Conservation (phyloP, 2,329 filamentous ascomycete genomes). For the Diaporthe nobilis region DNA sequence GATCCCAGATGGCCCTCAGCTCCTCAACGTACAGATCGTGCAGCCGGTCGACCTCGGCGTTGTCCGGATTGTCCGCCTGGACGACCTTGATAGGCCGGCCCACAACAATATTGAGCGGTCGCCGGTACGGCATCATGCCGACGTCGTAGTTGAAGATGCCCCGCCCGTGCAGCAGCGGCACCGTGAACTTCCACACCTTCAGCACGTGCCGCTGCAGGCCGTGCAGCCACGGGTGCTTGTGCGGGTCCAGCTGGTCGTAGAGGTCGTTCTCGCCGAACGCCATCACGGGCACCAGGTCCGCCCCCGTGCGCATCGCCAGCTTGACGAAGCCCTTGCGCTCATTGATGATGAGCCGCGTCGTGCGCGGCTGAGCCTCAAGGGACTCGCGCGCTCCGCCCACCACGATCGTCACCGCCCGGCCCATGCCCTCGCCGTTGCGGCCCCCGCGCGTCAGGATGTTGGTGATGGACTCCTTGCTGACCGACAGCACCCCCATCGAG, state of each 20-base stretch:
- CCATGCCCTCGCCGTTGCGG: conserved; percentile 84
- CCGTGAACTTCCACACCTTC: conserved; percentile 89
- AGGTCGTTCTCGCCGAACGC: conserved; percentile 96
- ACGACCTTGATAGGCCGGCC: conserved; percentile 83
- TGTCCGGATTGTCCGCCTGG: conserved; percentile 73
- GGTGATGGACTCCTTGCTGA: conserved; percentile 92
- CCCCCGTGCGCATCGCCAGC: conserved; percentile 91
- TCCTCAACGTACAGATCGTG: conserved; percentile 85
- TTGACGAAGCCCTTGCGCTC: conserved; percentile 94
- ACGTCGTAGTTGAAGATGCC: conserved; percentile 99
- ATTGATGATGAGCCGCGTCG: conserved; percentile 82
- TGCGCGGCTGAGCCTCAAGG: conserved; percentile 86
- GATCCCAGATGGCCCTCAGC: conserved; percentile 79
- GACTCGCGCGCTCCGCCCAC: conserved; percentile 94
- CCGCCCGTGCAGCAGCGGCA: conserved; percentile 90
- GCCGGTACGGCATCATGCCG: conserved; percentile 93
- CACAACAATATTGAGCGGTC: conserved; percentile 90
- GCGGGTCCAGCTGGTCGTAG: conserved; percentile 88
- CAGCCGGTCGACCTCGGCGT: conserved; percentile 83
- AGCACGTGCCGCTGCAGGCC: conserved; percentile 87
- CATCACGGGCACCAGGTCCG: conserved; percentile 92
- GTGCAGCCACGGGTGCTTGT: conserved; percentile 84
- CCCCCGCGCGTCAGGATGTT: conserved; percentile 88
- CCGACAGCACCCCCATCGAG: conserved; percentile 87
- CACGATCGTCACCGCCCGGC: conserved; percentile 96